Base-by-base conservation (phyloP, 768 basidiomycete species). In the Candolleomyces aberdarensis region DNA sequence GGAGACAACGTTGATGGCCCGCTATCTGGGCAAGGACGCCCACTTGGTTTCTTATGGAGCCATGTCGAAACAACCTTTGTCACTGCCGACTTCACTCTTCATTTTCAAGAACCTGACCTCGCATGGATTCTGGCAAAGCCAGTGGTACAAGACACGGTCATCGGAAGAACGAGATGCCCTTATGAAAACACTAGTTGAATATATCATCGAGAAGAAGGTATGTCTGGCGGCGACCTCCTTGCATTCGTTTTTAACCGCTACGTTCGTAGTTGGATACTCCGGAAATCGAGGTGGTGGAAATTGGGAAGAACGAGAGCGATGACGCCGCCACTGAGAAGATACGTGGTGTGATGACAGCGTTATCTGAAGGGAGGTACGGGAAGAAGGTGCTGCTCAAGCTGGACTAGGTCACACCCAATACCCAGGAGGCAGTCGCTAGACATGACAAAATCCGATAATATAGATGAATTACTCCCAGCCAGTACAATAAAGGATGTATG, bases 1-100 rank as follows among this genome's bases (percentile, higher is more conserved):
- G 54, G 78, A 85, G 48, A 92, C 91, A 0, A 84, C 83, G 0
- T 65, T 77, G 7, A 92, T 94, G 91, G 78, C 83, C 1, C 80
- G 85, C 54, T 74, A 89, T 8, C 76, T 96, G 0, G 88, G 87
- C 26, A 73, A 78, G 47, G 76, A 88, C 64, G 85, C 88, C 3
- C 88, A 90, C 63, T 79, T 94, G 13, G 87, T 94, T 8, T 92
- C 94, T 0, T 96, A 95, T 58, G 94, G 94, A 31, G 92, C 90
- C 5, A 95, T 96, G 93, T 89, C 93, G 1, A 93, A 89, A 69
- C 80, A 88, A 56, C 91, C 93, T 0, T 72, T 96, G 17, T 81
- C 85, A 1, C 70, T 96, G 20, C 89, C 94, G 1, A 87, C 90
- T 0, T 89, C 89, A 0, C 75, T 86, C 20, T 88, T 92, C 73